Evolutionary conservation across 2,329 filamentous ascomycete species (phyloP), one percentile per base, ranked within the genome.

Genomic region (Hymenoscyphus fructigenus): DNA sequence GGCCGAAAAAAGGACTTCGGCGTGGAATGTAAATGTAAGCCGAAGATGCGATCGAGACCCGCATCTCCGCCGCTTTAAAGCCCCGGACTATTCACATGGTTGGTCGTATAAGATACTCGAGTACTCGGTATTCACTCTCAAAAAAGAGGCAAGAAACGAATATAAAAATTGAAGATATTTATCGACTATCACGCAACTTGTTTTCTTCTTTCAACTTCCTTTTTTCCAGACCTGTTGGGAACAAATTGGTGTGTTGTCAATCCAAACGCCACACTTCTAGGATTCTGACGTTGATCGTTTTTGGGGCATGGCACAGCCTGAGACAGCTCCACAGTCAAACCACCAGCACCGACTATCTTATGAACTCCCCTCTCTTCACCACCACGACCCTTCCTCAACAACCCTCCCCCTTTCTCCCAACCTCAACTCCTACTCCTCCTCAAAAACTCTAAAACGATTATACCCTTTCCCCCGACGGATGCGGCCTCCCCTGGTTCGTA

Each of bases 401-500:
- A 32, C 29, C 29, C 41, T 53, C 20, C 47, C 47, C 47, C 26
- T 15, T 47, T 6, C 6, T 10, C n/a, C 20, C 23, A n/a, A 50
- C 44, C 20, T 10, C 20, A n/a, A 50, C n/a, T 38, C 57, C 57
- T 38, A 23, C 29, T 34, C 17, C 20, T 41, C n/a, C 20, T 59
- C 7, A 17, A 17, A 3, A 59, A 20, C 9, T 12, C 9, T 17
- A 6, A 50, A 53, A 26, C n/a, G n/a, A 26, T 12, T 50, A 29
- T 29, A n/a, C 44, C 20, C 10, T 20, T 32, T 32, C 44, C 50
- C 9, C 58, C 60, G 6, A 67, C 68, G 69, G 67, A 73, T 73
- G 71, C 67, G 65, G 67, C 55, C 62, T 62, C 61, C 61, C 50
- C 55, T 63, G 32, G 29, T 32, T 32, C 62, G 23, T 60, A 63